These are phyloP conservation scores for Kwoniella pini DNA, from an alignment of 768 basidiomycete genomes.

Conservation along the genomic window DNA sequence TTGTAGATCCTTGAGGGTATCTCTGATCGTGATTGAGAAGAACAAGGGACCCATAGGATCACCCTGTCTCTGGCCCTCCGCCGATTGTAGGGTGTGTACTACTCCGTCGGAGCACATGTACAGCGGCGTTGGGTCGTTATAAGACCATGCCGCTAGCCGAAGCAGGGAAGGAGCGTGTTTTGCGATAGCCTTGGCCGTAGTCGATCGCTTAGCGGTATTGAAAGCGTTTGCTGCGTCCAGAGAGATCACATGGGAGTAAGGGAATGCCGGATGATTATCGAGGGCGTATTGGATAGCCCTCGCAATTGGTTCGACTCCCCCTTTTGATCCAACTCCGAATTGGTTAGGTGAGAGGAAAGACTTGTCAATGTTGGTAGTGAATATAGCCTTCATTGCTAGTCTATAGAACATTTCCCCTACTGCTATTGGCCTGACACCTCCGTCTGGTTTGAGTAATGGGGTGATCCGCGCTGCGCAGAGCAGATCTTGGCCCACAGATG, in stretches of 20 bases:
- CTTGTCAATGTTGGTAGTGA: conserved; percentile 9
- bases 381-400: conserved; percentile 22
- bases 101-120: neutral
- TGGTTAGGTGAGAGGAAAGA: conserved; percentile 15
- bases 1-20: conserved; percentile 13
- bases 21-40: conserved; percentile 24
- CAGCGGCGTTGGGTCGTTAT: conserved; percentile 4
- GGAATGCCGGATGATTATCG: conserved; percentile 6
- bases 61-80: conserved; percentile 35
- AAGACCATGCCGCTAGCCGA: conserved; percentile 5
- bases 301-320: conserved; percentile 29
- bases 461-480: conserved; percentile 28
- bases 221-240: conserved; percentile 41
- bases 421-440: conserved; percentile 33
- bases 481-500: conserved; percentile 15
- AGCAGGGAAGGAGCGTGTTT: conserved; percentile 24
- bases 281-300: conserved; percentile 18
- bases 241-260: conserved; percentile 9
- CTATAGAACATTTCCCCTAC: conserved; percentile 37
- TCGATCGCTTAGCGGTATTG: conserved; percentile 16
- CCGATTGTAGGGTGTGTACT: conserved; percentile 8
- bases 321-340: conserved; percentile 11
- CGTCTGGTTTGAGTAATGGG: conserved; percentile 27
- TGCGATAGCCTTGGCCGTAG: conserved; percentile 2
- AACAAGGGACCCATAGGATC: conserved; percentile 30